Conservation (phyloP, 2,329 filamentous ascomycete genomes). For the Arthrobotrys sinensis region DNA sequence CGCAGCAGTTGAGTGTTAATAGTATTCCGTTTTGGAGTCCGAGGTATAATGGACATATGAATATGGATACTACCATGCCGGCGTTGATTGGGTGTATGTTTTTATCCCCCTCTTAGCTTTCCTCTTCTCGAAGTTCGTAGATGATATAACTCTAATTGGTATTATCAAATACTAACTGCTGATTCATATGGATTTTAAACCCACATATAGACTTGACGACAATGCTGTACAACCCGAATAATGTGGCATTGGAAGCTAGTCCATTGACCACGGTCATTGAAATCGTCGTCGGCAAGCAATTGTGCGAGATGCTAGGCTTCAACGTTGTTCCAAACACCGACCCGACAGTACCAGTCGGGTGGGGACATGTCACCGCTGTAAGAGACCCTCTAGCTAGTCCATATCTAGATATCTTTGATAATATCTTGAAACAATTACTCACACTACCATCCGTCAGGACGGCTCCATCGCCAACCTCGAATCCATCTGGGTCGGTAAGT, state of each 20-base stretch:
- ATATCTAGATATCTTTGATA: background rate
- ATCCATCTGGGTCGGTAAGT: constrained; percentile 68
- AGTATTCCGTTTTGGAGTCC: constrained; percentile 71
- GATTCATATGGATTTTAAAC: background rate
- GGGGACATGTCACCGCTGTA: constrained; percentile 68
- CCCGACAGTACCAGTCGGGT: constrained; percentile 64
- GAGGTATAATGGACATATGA: constrained; percentile 71
- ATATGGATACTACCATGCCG: constrained; percentile 62
- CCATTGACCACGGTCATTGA: constrained; percentile 70
- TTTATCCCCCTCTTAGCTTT: too few relatives aligned
- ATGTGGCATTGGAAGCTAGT: constrained; percentile 70
- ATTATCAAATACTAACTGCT: too few relatives aligned
- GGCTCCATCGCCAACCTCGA: constrained; percentile 69
- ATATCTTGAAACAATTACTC: background rate
- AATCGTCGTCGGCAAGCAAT: constrained; percentile 69
- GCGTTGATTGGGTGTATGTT: constrained; percentile 41
- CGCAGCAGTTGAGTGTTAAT: constrained; percentile 66
- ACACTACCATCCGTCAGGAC: constrained; percentile 65
- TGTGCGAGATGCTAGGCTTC: constrained; percentile 70
- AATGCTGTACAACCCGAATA: constrained; percentile 72
- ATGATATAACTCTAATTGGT: too few relatives aligned
- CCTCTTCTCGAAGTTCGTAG: too few relatives aligned
- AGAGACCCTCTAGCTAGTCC: background rate
- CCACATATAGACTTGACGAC: constrained; percentile 69
- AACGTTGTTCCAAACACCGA: constrained; percentile 64